Conservation (phyloP, 2,329 filamentous ascomycete genomes). For the Aureobasidium uvarum region DNA sequence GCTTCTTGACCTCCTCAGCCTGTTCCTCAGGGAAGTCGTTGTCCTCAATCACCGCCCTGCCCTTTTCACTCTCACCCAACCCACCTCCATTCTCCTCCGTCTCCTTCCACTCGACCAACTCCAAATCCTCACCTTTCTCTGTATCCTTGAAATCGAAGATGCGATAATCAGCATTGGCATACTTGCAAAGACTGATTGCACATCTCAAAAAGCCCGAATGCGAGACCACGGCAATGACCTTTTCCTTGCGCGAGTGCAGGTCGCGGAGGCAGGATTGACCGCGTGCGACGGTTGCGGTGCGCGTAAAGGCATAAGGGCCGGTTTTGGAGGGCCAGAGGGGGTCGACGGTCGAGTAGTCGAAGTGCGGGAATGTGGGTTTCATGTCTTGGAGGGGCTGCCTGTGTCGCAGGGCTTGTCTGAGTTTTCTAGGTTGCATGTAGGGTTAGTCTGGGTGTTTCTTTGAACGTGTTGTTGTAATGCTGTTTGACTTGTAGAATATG, state of each 20-base stretch:
- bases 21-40: constrained; percentile 33
- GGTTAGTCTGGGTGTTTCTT: background rate
- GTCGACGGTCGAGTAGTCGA: constrained; percentile 59
- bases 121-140: constrained; percentile 36
- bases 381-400: constrained; percentile 51
- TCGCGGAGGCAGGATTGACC: constrained; percentile 53
- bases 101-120: constrained; percentile 51
- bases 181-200: constrained; percentile 52
- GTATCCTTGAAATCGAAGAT: constrained; percentile 57
- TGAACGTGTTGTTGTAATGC: background rate
- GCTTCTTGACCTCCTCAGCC: constrained; percentile 27
- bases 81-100: constrained; percentile 50
- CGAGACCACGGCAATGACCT: constrained; percentile 62
- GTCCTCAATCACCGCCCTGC: constrained; percentile 31
- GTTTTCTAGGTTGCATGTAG: constrained; percentile 39
- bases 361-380: constrained; percentile 51
- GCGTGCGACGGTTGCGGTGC: constrained; percentile 54
- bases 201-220: constrained; percentile 64
- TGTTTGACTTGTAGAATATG: background rate
- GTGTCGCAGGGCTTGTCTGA: constrained; percentile 59
- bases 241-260: constrained; percentile 57
- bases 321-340: constrained; percentile 62
- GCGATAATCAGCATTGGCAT: constrained; percentile 63
- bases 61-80: constrained; percentile 51
- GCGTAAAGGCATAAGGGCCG: constrained; percentile 54